These are phyloP conservation scores for Paulownia fortunei DNA, from an alignment of 257 asterid genomes.

Conservation along the genomic window DNA sequence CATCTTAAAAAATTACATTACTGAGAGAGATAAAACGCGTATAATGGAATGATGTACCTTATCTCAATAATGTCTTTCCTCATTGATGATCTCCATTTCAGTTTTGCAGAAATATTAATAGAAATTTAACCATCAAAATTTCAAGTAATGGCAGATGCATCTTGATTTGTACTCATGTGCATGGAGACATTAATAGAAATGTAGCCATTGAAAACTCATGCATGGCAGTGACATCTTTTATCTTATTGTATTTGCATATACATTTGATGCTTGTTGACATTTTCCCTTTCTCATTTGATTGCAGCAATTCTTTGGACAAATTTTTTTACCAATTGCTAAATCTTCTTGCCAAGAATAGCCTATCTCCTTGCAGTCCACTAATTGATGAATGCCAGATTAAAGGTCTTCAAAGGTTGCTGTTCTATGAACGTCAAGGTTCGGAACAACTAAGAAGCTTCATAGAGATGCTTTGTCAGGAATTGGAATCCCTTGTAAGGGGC, in stretches of 20 bases:
- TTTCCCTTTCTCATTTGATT: slow-evolving; percentile 33
- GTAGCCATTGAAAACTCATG: slow-evolving; percentile 18
- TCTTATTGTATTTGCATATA: slow-evolving; percentile 24
- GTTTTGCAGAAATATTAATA: slow-evolving; percentile 3
- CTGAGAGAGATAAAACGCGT: slow-evolving; percentile 1
- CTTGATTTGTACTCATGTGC: slow-evolving; percentile 16
- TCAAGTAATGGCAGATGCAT: not conserved
- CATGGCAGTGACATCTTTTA: not conserved
- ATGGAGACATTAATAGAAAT: not conserved
- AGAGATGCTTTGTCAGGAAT: slow-evolving; percentile 60
- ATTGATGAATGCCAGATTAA: slow-evolving; percentile 64
- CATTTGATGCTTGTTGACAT: slow-evolving; percentile 18
- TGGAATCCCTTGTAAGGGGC: slow-evolving; percentile 55
- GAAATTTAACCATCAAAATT: not conserved
- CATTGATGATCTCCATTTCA: slow-evolving; percentile 4
- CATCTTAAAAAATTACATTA: not conserved
- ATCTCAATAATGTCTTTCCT: slow-evolving; percentile 21
- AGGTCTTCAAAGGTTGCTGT: slow-evolving; percentile 59
- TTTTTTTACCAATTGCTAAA: slow-evolving; percentile 57
- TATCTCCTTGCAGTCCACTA: slow-evolving; percentile 44
- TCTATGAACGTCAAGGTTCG: slow-evolving; percentile 47
- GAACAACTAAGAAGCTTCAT: slow-evolving; percentile 47
- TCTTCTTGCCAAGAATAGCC: slow-evolving; percentile 45
- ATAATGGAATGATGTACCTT: slow-evolving; percentile 4
- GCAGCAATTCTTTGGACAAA: slow-evolving; percentile 78